Base-by-base conservation (phyloP, 2,329 filamentous ascomycete genomes). In the Fusarium sambucinum region DNA sequence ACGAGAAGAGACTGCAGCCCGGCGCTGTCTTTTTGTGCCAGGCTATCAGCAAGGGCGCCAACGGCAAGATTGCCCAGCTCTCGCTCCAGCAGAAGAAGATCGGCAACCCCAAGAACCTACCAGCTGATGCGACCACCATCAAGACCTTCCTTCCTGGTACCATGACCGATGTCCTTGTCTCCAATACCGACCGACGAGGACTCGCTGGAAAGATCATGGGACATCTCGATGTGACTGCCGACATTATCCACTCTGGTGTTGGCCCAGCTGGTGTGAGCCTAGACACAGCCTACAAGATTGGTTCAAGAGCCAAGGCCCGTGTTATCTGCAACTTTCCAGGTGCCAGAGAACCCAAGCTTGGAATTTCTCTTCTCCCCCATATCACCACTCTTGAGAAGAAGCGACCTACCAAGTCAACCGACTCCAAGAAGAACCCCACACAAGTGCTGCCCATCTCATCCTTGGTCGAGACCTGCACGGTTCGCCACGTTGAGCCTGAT, bases 131-230 rank as follows among this genome's bases (percentile, higher is more conserved):
- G 1, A 93, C 93, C 11, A 96, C 92, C 0, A 92, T 99, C 75
- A 93, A 94, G 77, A 88, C 92, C 9, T 97, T 97, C 80, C 85
- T 97, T 9, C 96, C 96, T 2, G 96, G 96, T 69, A 96, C 93
- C n/a, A 89, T 91, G 8, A 93, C 94, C 35, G 94, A 97, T 71
- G 84, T 97, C 13, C 84, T 98, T 48, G 81, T 99, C 37, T 91
- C 92, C 4, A 91, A 96, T 46, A 88, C 92, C 16, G 89, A 90
- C 13, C 80, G 86, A 14, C 88, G 87, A 68, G 96, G 96, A n/a
- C 80, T 99, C 61, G 84, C 87, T 48, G 96, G 96, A 73, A 97
- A 97, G 78, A 88, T 98, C 44, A 92, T 99, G 86, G 96, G 96
- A 17, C 89, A 94, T 76, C 81, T 99, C 25, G 93, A 97, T 79